These are phyloP conservation scores for Lentinula boryana DNA, from an alignment of 768 basidiomycete species.

Conservation along the genomic window DNA sequence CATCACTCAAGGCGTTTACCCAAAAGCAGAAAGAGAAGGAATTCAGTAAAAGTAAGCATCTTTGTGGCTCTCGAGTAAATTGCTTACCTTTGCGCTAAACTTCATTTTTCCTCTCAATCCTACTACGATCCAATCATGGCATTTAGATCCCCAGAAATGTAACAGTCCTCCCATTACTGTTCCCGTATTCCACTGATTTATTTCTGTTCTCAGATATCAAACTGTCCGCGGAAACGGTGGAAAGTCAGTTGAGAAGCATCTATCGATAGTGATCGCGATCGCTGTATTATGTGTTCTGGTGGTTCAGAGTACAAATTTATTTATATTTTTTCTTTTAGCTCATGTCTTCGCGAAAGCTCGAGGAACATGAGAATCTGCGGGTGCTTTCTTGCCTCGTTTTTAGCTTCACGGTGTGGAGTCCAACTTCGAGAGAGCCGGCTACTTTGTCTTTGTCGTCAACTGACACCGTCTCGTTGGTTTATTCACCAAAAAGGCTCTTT, in stretches of 20 bases:
- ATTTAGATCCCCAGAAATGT: slow-evolving; percentile 50
- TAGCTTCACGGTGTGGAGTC: background rate
- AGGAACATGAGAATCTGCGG: background rate
- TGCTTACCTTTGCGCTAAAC: background rate
- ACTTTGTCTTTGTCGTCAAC: background rate
- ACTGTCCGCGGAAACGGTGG: slow-evolving; percentile 67
- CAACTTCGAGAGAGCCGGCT: background rate
- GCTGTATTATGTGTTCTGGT: background rate
- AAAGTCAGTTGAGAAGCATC: slow-evolving; percentile 59
- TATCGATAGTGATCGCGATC: slow-evolving; percentile 26
- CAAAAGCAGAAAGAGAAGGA: slow-evolving; percentile 76
- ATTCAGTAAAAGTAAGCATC: slow-evolving; percentile 71
- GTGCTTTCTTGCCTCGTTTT: background rate
- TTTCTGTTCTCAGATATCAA: slow-evolving; percentile 61
- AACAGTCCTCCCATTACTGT: slow-evolving; percentile 12
- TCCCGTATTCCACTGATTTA: slow-evolving; percentile 8
- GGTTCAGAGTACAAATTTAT: background rate
- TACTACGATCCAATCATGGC: background rate
- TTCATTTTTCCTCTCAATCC: slow-evolving; percentile 1
- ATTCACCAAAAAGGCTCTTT: too few relatives aligned
- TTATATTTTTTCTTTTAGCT: background rate
- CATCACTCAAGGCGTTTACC: slow-evolving; percentile 66
- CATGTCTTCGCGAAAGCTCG: background rate
- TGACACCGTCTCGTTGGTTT: background rate
- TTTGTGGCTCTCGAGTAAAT: background rate